phyloP scores from a whole-genome alignment of 1,139 yeast species.

The Hemisphaericaspora xylofermentans region DNA sequence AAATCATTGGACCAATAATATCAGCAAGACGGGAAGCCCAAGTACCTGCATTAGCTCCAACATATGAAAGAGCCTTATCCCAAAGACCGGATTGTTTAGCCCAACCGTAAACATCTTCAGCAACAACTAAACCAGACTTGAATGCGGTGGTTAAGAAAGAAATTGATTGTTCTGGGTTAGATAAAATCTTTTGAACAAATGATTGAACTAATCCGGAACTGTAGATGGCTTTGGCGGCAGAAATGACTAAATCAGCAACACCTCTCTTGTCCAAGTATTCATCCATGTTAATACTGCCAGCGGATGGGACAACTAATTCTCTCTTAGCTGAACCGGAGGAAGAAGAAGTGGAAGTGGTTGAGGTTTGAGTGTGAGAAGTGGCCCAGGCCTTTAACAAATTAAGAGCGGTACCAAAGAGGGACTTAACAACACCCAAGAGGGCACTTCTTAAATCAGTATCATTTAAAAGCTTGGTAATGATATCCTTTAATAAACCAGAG shows the following conservation, averaged over 20 bases:
- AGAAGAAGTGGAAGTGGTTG: conserved; percentile 17
- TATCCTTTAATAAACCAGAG: conserved; percentile 41
- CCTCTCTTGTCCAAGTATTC: conserved; percentile 42
- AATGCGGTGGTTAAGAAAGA: conserved; percentile 35
- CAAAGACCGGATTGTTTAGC: conserved; percentile 42
- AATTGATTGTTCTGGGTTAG: conserved; percentile 38
- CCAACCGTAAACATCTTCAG: conserved; percentile 39
- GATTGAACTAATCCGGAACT: conserved; percentile 36
- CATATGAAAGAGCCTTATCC: conserved; percentile 29
- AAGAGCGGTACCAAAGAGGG: conserved; percentile 33
- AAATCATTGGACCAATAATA: conserved; percentile 24
- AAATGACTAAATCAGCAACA: conserved; percentile 26
- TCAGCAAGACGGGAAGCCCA: conserved; percentile 29
- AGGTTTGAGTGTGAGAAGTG: conserved; percentile 17
- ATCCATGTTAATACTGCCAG: conserved; percentile 12
- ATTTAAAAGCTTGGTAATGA: conserved; percentile 35
- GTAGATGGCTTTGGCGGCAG: conserved; percentile 30
- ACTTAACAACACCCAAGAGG: conserved; percentile 34
- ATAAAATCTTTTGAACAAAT: conserved; percentile 34
- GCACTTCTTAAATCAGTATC: conserved; percentile 37
- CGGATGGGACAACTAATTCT: conserved; percentile 20
- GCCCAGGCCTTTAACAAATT: conserved; percentile 27
- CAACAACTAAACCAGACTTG: conserved; percentile 34
- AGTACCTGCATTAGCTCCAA: conserved; percentile 32
- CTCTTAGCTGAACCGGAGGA: conserved; percentile 8